Base-by-base conservation (phyloP, 345 rosid species). In the Chamaenerion angustifolium region DNA sequence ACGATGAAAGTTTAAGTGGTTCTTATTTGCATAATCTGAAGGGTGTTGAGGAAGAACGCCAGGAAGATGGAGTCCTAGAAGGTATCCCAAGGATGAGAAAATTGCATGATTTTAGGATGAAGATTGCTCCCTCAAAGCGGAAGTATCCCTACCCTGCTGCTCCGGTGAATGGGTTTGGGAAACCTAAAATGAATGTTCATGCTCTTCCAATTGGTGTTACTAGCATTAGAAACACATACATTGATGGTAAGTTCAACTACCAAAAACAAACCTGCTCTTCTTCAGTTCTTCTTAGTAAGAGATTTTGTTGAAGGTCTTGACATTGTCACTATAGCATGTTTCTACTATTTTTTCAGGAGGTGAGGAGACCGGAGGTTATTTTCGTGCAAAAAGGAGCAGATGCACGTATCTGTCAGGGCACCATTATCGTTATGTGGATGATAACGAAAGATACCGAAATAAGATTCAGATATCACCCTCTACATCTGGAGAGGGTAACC, bases 31-130 rank as follows among this genome's bases (percentile, higher is more conserved):
- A 47, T 40, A 67, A 73, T 19, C 40, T 52, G 52, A 68, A 59
- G 60, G 80, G 66, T 25, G 71, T 48, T 49, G 59, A 64, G 51
- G 76, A 60, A 42, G 65, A 64, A n/a, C 58, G 58, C 48, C 62
- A 55, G 46, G 92, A 76, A 43, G 80, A 74, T 54, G 82, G 65
- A 52, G 65, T 63, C 51, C 62, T 61, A 61, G 81, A 77, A 55
- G 76, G 45, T 57, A 64, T 52, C 55, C 92, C 86, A 41, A 75
- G 87, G 46, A 81, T 81, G 95, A 88, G 95, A 78, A 94, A 84
- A 42, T 69, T 83, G 73, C 88, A 77, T 62, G 95, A 93, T 65
- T 74, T 88, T 46, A 95, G 92, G 56, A 79, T 75, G 43, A 81
- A 63, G 75, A 73, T 77, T 55, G 44, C 76, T 46, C 48, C 76